Conservation (phyloP, 768 basidiomycete genomes). For the Neoboletus magnificus region DNA sequence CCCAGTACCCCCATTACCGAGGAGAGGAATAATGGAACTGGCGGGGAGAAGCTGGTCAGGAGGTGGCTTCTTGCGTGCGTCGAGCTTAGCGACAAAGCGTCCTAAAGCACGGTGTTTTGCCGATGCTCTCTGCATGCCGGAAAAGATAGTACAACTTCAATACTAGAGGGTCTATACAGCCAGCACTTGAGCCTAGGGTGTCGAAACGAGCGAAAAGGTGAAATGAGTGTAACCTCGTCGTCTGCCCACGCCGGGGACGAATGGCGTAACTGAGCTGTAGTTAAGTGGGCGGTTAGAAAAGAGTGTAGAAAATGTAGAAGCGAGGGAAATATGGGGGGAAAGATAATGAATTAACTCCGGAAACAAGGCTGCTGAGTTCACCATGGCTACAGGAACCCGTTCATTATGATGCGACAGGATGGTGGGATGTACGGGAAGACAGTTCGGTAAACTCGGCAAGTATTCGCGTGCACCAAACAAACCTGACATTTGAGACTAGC, state of each 20-base stretch:
- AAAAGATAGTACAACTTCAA: constrained; percentile 6
- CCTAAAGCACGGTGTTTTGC: constrained; percentile 10
- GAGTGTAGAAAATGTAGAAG: neutral
- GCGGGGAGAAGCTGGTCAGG: constrained; percentile 33
- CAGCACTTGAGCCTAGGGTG: neutral
- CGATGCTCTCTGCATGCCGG: constrained; percentile 13
- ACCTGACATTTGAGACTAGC: neutral
- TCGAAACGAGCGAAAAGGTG: constrained; percentile 15
- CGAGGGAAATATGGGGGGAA: constrained; percentile 10
- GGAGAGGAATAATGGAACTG: constrained; percentile 34
- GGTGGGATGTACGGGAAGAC: constrained; percentile 4
- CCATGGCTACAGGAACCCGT: constrained; percentile 23
- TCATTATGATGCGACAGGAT: neutral
- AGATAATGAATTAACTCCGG: constrained; percentile 2
- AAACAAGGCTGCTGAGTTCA: constrained; percentile 9
- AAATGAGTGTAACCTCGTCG: constrained; percentile 25
- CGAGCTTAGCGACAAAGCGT: constrained; percentile 17
- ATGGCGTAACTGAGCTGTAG: neutral
- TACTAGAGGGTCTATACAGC: neutral
- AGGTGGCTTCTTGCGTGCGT: constrained; percentile 38
- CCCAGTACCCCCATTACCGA: constrained; percentile 19
- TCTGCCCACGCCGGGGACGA: constrained; percentile 11
- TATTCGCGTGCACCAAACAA: neutral
- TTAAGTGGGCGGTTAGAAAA: constrained; percentile 1
- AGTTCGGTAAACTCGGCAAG: neutral